phyloP scores from a whole-genome alignment of 2,329 filamentous ascomycete genomes.

The Penicillium freii region DNA sequence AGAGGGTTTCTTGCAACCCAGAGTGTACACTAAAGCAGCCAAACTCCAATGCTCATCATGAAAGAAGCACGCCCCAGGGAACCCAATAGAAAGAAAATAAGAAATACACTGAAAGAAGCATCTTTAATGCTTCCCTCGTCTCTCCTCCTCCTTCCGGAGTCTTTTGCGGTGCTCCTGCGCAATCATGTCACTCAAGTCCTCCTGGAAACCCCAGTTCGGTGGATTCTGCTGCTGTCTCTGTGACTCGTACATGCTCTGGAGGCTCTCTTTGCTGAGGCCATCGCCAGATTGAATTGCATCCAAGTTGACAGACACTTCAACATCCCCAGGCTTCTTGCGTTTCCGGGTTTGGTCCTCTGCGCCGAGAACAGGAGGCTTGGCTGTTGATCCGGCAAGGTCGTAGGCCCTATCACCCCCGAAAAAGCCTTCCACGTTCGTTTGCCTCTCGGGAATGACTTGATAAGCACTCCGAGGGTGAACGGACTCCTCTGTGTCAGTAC shows the following conservation, averaged over 20 bases:
- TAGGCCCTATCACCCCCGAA: constrained; percentile 94
- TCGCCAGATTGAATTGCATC: constrained; percentile 74
- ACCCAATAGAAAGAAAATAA: background rate
- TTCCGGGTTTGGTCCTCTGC: constrained; percentile 74
- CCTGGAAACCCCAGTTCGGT: constrained; percentile 73
- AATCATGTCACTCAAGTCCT: constrained; percentile 95
- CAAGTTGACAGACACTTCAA: constrained; percentile 87
- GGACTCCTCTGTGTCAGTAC: constrained; percentile 83
- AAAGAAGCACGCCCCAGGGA: background rate
- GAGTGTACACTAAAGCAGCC: background rate
- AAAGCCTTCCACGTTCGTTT: constrained; percentile 84
- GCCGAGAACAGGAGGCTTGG: constrained; percentile 70
- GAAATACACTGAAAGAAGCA: background rate
- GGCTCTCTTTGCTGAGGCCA: constrained; percentile 78
- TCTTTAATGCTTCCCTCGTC: constrained; percentile 56
- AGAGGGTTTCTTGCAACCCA: background rate
- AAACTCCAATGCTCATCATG: constrained; percentile 3
- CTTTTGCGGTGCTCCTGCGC: constrained; percentile 88
- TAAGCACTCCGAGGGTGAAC: constrained; percentile 74
- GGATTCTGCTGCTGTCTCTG: constrained; percentile 64
- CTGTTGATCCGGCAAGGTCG: constrained; percentile 67
- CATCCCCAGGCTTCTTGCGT: constrained; percentile 92
- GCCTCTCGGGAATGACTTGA: constrained; percentile 83
- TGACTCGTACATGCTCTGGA: constrained; percentile 76
- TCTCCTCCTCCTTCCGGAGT: constrained; percentile 82